Evolutionary conservation across 1,139 yeast species (phyloP).

Genomic region (Suhomyces guaymorum): DNA sequence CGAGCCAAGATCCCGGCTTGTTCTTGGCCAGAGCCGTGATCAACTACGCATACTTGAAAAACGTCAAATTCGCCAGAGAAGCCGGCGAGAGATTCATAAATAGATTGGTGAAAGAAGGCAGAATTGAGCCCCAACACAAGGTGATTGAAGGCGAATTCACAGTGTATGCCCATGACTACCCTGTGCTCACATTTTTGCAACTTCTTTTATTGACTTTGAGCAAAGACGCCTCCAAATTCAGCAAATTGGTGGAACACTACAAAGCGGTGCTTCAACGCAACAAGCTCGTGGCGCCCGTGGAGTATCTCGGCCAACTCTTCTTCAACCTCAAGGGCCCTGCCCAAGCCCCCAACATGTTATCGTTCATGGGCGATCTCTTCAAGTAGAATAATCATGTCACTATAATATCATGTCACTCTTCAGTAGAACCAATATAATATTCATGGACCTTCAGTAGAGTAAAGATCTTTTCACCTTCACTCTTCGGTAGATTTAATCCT

Average conservation of each 20-base stretch:
- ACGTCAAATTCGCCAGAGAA: slow-evolving; percentile 57
- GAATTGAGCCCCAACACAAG: slow-evolving; percentile 13
- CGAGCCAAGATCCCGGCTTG: slow-evolving; percentile 53
- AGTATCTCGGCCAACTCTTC: slow-evolving; percentile 49
- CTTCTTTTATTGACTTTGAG: slow-evolving; percentile 64
- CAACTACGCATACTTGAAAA: slow-evolving; percentile 66
- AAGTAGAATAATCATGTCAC: slow-evolving; percentile 30
- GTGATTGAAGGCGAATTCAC: slow-evolving; percentile 19
- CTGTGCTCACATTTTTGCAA: slow-evolving; percentile 67
- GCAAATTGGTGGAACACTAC: slow-evolving; percentile 51
- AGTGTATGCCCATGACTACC: slow-evolving; percentile 25
- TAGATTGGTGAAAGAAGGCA: slow-evolving; percentile 22
- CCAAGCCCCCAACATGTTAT: slow-evolving; percentile 56
- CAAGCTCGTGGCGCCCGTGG: slow-evolving; percentile 44
- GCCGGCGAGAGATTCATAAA: slow-evolving; percentile 43
- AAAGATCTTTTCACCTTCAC: too few relatives aligned
- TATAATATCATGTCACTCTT: too few relatives aligned
- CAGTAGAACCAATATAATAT: too few relatives aligned
- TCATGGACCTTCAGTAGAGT: too few relatives aligned
- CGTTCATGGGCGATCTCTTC: slow-evolving; percentile 82
- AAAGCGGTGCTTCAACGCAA: slow-evolving; percentile 30
- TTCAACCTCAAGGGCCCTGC: slow-evolving; percentile 27
- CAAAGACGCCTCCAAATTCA: slow-evolving; percentile 51
- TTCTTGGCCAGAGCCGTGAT: slow-evolving; percentile 64
- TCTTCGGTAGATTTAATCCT: too few relatives aligned